Evolutionary conservation across 805 yeast species (phyloP), one percentile per base, ranked within the genome.

Genomic region (Candida piceae): DNA sequence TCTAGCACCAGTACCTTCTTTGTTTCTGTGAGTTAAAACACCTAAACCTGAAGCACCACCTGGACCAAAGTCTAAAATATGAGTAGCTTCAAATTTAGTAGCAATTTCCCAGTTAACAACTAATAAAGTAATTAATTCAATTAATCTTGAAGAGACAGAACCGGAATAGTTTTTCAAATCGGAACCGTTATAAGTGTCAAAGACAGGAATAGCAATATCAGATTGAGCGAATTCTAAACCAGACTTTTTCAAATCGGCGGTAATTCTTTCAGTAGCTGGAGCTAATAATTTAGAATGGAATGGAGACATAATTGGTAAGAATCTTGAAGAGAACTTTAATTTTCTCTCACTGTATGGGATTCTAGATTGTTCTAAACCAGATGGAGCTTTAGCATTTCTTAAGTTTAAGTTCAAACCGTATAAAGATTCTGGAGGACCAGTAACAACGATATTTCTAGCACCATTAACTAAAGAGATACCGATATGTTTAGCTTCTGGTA

Each of bases 41-140:
- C 98, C 98, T 49, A 93, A 72, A 54, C 98, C 99, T 31, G 97
- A 85, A 26, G 86, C 80, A 52, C 97, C 97, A 66, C 99, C 98
- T 44, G 98, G 99, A 60, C 99, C 99, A 53, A 93, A 93, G 67
- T 93, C 99, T 45, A 93, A 63, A 53, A 93, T 76, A 61, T 93
- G 98, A 32, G 97, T 84, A 19, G 93, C 75, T 32, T 74, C 61
- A 61, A 85, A 86, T 48, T 76, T 60, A 25, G 97, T 89, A 21
- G 97, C 94, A 20, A 51, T 49, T 68, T 93, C 97, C 99, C 99
- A 93, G 66, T 85, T 74, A 47, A 93, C 99, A 30, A 95, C 87
- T 55, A 86, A 74, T 56, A 79, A 80, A 36, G 93, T 86, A 62
- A 93, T 89, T 55, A 89, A 82, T 60, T 78, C 78, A 42, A 84